Percentiles rank a stretch among this genome's conserved stretches.
These are phyloP conservation scores for Kluyveromyces marxianus DNA, from an alignment of 1,139 yeast genomes.

Conservation along the genomic window DNA sequence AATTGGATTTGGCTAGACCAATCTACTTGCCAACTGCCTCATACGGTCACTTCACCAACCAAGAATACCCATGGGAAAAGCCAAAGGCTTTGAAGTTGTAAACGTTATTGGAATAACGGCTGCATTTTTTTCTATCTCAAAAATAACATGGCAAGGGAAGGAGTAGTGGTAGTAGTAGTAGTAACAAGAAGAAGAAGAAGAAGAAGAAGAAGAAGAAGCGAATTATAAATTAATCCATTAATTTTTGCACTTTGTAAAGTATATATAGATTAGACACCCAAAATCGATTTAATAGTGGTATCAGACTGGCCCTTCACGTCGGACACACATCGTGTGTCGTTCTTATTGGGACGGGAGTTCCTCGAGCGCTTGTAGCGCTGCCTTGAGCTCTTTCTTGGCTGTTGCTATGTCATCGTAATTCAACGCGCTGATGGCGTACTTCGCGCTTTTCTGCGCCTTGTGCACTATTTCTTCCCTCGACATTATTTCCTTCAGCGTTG, in stretches of 20 bases:
- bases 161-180: too few species aligned
- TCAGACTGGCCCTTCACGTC: too few species aligned
- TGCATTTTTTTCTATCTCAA: too few species aligned
- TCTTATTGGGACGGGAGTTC: neutral
- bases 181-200: too few species aligned
- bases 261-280: too few species aligned
- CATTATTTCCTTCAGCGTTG: constrained; percentile 20
- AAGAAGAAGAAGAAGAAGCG: too few species aligned
- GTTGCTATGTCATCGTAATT: constrained; percentile 84
- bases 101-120: too few species aligned
- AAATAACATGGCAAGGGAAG: too few species aligned
- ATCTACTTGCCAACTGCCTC: constrained; percentile 98
- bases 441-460: constrained; percentile 79
- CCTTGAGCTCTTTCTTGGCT: constrained; percentile 64
- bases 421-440: constrained; percentile 87
- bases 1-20: constrained; percentile 96
- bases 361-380: constrained; percentile 48
- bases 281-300: too few species aligned
- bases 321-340: neutral
- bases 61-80: constrained; percentile 96
- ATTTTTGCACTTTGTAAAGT: too few species aligned
- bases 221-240: too few species aligned
- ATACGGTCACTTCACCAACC: constrained; percentile 99
- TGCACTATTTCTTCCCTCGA: constrained; percentile 22
- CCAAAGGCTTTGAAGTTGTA: constrained; percentile 83